phyloP scores from a whole-genome alignment of 352 stramenopile species.

The Phytopythium chamaehyphon region DNA sequence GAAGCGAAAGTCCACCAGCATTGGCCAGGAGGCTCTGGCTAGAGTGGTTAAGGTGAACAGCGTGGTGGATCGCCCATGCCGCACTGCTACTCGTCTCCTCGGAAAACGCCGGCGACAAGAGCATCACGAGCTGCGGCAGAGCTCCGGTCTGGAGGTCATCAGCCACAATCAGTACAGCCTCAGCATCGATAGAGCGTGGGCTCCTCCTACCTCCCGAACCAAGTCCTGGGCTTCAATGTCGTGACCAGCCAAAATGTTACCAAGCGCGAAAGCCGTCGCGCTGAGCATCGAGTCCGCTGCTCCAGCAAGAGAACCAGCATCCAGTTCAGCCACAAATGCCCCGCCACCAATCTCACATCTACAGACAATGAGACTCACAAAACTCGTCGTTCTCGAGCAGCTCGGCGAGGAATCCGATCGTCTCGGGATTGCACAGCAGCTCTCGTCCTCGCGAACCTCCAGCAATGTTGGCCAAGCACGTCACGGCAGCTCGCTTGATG shows the following conservation, averaged over 20 bases:
- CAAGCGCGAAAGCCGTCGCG: slow-evolving; percentile 54
- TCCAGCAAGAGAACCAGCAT: neutral
- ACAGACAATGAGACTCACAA: slow-evolving; percentile 24
- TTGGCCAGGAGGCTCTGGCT: slow-evolving; percentile 58
- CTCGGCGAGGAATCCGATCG: slow-evolving; percentile 33
- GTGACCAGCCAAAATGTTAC: slow-evolving; percentile 56
- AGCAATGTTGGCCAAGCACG: slow-evolving; percentile 55
- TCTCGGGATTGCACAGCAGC: slow-evolving; percentile 43
- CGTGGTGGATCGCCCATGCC: slow-evolving; percentile 73
- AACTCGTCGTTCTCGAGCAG: slow-evolving; percentile 40
- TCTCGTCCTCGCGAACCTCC: slow-evolving; percentile 30
- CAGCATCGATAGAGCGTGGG: neutral
- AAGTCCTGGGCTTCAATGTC: slow-evolving; percentile 57
- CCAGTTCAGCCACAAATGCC: slow-evolving; percentile 9
- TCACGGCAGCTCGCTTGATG: slow-evolving; percentile 49
- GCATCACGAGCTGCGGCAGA: slow-evolving; percentile 50
- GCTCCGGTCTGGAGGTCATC: slow-evolving; percentile 25
- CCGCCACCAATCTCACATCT: no score
- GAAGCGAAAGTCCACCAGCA: slow-evolving; percentile 50
- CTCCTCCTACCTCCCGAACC: slow-evolving; percentile 31
- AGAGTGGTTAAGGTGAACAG: slow-evolving; percentile 53
- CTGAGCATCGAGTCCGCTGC: slow-evolving; percentile 54
- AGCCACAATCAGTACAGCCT: neutral
- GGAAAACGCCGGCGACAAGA: slow-evolving; percentile 56
- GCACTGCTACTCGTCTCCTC: slow-evolving; percentile 69